Percentiles rank a stretch among this genome's conserved stretches.
Conservation (phyloP, 371 early-diverging fungal genomes). For the Actinomortierella wolfii region DNA sequence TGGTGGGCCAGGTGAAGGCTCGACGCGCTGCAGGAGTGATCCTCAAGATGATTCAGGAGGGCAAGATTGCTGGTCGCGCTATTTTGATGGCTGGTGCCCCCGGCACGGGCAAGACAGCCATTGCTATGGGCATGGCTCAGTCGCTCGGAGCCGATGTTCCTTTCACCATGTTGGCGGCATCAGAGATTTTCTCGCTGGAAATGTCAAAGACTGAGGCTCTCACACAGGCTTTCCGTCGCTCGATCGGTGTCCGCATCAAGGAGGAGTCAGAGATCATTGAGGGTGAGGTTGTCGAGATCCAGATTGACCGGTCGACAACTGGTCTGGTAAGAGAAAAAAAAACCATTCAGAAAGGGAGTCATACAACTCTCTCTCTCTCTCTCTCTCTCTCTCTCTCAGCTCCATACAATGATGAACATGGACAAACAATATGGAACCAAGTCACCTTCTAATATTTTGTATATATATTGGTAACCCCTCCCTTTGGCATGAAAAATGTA, state of each 20-base stretch:
- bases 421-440: background rate
- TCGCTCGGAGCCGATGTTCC: constrained; percentile 95
- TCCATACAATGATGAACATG: no score
- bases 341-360: background rate
- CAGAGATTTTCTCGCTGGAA: constrained; percentile 97
- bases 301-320: constrained; percentile 92
- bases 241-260: constrained; percentile 97
- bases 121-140: constrained; percentile 95
- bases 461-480: background rate
- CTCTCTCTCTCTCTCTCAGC: background rate
- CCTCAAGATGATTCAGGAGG: constrained; percentile 92
- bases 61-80: constrained; percentile 97
- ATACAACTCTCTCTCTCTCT: background rate
- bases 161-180: constrained; percentile 95
- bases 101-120: constrained; percentile 96
- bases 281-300: constrained; percentile 99
- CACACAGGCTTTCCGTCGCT: constrained; percentile 97
- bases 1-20: constrained; percentile 97
- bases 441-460: background rate
- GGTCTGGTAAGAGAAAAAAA: constrained; percentile 67
- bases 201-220: constrained; percentile 99
- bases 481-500: no score
- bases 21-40: constrained; percentile 96
- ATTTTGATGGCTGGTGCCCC: constrained; percentile 98
- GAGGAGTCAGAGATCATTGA: constrained; percentile 98